Evolutionary conservation across 2,329 filamentous ascomycete genomes (phyloP).

Genomic region (Metarhizium rileyi): DNA sequence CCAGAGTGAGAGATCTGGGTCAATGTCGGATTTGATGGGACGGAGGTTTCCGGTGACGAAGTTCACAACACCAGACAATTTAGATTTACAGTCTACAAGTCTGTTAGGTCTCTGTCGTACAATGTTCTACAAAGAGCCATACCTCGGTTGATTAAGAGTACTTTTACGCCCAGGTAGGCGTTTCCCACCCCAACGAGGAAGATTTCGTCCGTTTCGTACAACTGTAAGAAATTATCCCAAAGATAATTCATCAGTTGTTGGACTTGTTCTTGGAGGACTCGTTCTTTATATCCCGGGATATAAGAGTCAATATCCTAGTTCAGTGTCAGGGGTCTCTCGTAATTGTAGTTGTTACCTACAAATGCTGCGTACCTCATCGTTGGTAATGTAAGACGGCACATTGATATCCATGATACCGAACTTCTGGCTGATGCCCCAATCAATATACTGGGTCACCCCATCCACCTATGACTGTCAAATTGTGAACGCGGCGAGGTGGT

Average conservation of each 20-base stretch:
- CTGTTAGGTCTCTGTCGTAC: constrained; percentile 9
- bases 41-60: constrained; percentile 73
- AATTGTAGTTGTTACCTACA: background rate
- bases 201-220: constrained; percentile 60
- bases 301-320: constrained; percentile 37
- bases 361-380: constrained; percentile 39
- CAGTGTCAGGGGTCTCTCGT: background rate
- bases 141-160: constrained; percentile 71
- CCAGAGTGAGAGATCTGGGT: constrained; percentile 66
- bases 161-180: constrained; percentile 73
- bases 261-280: constrained; percentile 45
- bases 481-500: background rate
- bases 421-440: constrained; percentile 67
- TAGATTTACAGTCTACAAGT: constrained; percentile 49
- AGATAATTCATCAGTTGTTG: constrained; percentile 74
- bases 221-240: constrained; percentile 95
- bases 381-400: constrained; percentile 66
- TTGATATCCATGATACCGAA: constrained; percentile 90
- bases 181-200: constrained; percentile 86
- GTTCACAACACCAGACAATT: constrained; percentile 63
- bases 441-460: constrained; percentile 68
- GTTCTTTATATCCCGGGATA: constrained; percentile 34
- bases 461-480: constrained; percentile 53
- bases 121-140: constrained; percentile 13
- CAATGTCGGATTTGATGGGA: constrained; percentile 68